These are phyloP conservation scores for Globisporangium solare DNA, from an alignment of 352 stramenopile genomes.

Conservation along the genomic window DNA sequence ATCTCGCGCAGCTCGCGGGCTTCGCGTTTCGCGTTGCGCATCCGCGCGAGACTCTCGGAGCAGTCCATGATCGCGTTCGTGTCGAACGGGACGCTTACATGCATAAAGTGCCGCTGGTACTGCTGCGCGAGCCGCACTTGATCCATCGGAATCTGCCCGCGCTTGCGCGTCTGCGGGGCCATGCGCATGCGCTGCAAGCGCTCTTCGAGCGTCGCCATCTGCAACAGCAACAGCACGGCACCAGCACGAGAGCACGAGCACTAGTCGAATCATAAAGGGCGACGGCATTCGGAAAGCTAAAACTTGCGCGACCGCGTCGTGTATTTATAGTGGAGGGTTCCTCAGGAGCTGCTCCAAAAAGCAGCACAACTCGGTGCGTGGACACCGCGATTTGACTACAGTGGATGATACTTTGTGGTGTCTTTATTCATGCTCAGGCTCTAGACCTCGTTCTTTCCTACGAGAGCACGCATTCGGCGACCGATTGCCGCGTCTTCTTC, in stretches of 20 bases:
- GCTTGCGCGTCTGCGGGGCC: constrained; percentile 35
- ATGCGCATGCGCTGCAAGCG: constrained; percentile 40
- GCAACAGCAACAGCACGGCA: too few relatives aligned
- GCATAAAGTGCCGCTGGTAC: constrained; percentile 44
- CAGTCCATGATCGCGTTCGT: constrained; percentile 43
- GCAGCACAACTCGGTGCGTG: too few relatives aligned
- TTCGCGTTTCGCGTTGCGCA: constrained; percentile 43
- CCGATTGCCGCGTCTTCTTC: constrained; percentile 41
- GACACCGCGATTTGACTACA: too few relatives aligned
- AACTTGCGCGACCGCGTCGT: too few relatives aligned
- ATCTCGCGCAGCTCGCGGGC: constrained; percentile 51
- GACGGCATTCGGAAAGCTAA: too few relatives aligned
- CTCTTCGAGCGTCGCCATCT: constrained; percentile 23
- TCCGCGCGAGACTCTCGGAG: constrained; percentile 34
- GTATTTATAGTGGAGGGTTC: too few relatives aligned
- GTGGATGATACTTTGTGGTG: too few relatives aligned
- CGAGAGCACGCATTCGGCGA: constrained; percentile 32
- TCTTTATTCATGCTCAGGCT: too few relatives aligned
- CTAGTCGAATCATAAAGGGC: too few relatives aligned
- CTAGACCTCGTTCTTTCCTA: constrained; percentile 6
- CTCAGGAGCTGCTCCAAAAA: too few relatives aligned
- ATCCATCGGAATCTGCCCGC: constrained; percentile 41
- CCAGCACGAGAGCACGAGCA: too few relatives aligned
- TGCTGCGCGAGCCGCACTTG: constrained; percentile 32
- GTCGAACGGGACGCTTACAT: constrained; percentile 30